phyloP scores from a whole-genome alignment of 495 filamentous ascomycete genomes.

The Pseudevernia furfuracea region DNA sequence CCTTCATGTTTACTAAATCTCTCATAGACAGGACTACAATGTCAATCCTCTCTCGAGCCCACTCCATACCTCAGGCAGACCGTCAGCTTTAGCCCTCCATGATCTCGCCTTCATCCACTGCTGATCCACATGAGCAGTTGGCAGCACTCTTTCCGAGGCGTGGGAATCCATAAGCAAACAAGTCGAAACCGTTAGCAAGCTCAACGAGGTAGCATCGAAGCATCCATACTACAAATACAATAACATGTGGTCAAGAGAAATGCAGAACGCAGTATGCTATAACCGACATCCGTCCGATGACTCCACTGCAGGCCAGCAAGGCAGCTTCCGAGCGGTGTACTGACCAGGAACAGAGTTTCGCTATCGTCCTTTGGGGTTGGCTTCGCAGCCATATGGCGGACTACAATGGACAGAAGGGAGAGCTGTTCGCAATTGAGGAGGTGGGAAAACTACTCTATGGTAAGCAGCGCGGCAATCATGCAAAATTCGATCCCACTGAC shows the following conservation, averaged over 20 bases:
- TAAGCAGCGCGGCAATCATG: slow-evolving; percentile 33
- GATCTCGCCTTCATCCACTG: too few relatives aligned
- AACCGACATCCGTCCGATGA: too few relatives aligned
- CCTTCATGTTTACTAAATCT: slow-evolving; percentile 7
- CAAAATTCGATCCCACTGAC: neutral
- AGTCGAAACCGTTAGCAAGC: slow-evolving; percentile 46
- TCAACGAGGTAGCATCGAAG: slow-evolving; percentile 64
- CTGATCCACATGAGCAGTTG: slow-evolving; percentile 11
- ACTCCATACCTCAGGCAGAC: slow-evolving; percentile 72
- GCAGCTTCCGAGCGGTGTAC: neutral
- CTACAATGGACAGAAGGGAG: slow-evolving; percentile 37
- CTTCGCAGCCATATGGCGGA: slow-evolving; percentile 51
- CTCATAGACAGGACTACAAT: slow-evolving; percentile 53
- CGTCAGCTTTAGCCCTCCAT: slow-evolving; percentile 44
- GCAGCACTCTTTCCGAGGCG: slow-evolving; percentile 44
- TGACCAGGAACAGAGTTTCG: slow-evolving; percentile 41
- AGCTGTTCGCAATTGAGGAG: slow-evolving; percentile 80
- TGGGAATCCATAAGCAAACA: slow-evolving; percentile 50
- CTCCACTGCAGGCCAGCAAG: slow-evolving; percentile 14
- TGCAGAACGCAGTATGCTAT: slow-evolving; percentile 77
- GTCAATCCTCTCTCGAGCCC: slow-evolving; percentile 77
- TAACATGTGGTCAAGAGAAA: slow-evolving; percentile 67
- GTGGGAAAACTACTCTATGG: slow-evolving; percentile 68
- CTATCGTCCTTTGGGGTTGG: slow-evolving; percentile 69
- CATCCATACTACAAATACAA: slow-evolving; percentile 98